Conservation (phyloP, 2,329 filamentous ascomycete genomes). For the Colletotrichum zoysiae region DNA sequence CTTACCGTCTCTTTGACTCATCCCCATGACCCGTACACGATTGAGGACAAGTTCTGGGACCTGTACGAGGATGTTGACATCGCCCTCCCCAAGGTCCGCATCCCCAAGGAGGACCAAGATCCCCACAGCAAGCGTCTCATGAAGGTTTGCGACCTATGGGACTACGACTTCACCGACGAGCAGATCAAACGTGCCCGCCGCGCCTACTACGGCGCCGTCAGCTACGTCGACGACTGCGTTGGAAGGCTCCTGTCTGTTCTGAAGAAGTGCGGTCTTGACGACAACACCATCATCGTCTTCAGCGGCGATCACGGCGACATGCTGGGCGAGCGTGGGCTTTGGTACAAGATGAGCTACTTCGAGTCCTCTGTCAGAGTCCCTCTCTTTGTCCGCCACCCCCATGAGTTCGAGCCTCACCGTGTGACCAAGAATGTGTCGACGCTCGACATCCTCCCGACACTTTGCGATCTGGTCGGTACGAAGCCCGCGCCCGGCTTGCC, state of each 20-base stretch:
- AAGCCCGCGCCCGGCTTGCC: conserved; percentile 78
- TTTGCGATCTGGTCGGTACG: conserved; percentile 84
- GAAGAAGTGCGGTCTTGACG: conserved; percentile 81
- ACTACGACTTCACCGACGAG: conserved; percentile 84
- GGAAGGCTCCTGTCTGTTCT: conserved; percentile 84
- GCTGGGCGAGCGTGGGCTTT: conserved; percentile 91
- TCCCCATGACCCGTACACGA: conserved; percentile 95
- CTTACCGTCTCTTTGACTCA: conserved; percentile 93
- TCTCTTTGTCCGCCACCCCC: conserved; percentile 85
- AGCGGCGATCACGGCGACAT: conserved; percentile 96
- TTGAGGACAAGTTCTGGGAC: conserved; percentile 94
- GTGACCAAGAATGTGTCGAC: conserved; percentile 90
- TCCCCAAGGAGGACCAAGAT: conserved; percentile 86
- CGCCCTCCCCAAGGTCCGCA: conserved; percentile 80
- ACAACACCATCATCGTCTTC: conserved; percentile 93
- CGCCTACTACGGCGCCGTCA: conserved; percentile 93
- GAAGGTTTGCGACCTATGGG: conserved; percentile 88
- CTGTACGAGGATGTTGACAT: conserved; percentile 91
- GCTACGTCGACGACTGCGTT: conserved; percentile 93
- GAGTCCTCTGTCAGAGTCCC: conserved; percentile 92
- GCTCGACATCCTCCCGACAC: conserved; percentile 88
- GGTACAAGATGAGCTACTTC: conserved; percentile 99
- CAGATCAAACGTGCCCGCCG: conserved; percentile 87
- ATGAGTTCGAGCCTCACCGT: conserved; percentile 79
- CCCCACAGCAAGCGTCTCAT: conserved; percentile 88